phyloP scores from a whole-genome alignment of 768 basidiomycete genomes.

The Royoungia palumana region DNA sequence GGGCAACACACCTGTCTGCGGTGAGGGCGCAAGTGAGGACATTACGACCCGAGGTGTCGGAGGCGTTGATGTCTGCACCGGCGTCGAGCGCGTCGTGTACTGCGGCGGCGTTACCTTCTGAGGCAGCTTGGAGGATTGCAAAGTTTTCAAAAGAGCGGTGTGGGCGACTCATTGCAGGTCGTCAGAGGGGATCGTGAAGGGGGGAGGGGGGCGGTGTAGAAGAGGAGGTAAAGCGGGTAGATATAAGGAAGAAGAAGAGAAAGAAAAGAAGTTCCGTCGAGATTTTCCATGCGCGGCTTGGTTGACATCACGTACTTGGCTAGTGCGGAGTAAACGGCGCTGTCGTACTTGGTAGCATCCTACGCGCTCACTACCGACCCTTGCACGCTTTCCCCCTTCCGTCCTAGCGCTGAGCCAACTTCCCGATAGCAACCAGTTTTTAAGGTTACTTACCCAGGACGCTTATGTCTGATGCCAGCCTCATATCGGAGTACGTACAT shows the following conservation, averaged over 20 bases:
- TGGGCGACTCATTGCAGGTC: slow-evolving; percentile 36
- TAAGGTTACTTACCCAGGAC: slow-evolving; percentile 17
- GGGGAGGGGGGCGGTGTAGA: not conserved
- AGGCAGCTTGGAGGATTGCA: slow-evolving; percentile 52
- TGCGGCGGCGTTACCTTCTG: slow-evolving; percentile 52
- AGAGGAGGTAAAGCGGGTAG: not conserved
- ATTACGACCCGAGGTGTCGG: slow-evolving; percentile 58
- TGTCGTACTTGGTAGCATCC: slow-evolving; percentile 2
- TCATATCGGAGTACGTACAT: slow-evolving; percentile 19
- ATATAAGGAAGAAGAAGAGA: slow-evolving; percentile 5
- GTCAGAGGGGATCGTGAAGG: slow-evolving; percentile 30
- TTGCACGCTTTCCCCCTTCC: slow-evolving; percentile 9
- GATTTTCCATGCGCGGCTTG: slow-evolving; percentile 20
- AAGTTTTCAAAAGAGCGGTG: slow-evolving; percentile 40
- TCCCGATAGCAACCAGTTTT: not conserved
- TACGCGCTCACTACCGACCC: slow-evolving; percentile 11
- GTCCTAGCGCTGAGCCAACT: slow-evolving; percentile 2
- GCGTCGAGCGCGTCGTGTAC: slow-evolving; percentile 50
- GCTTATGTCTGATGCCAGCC: slow-evolving; percentile 18
- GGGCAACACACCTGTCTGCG: slow-evolving; percentile 58
- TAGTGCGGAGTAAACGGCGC: slow-evolving; percentile 23
- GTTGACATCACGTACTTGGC: slow-evolving; percentile 26
- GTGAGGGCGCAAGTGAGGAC: slow-evolving; percentile 68
- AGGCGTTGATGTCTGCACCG: slow-evolving; percentile 68
- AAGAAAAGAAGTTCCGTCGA: slow-evolving; percentile 8